A percentile compares a stretch with the other conserved stretches of the same genome.
phyloP scores from a whole-genome alignment of 208 protist genomes.

The Histomonas meleagridis region DNA sequence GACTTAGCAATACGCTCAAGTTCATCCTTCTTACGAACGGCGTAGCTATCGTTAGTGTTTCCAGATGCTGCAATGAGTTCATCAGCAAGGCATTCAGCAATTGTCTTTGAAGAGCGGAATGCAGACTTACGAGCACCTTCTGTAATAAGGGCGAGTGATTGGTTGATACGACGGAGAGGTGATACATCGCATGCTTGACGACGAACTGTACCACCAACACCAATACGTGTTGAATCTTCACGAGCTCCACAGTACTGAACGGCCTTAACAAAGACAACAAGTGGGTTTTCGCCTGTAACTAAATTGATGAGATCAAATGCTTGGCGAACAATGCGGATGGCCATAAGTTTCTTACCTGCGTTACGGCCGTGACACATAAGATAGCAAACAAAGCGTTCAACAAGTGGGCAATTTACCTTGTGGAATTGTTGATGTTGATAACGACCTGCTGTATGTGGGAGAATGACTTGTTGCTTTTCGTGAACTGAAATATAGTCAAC shows the following conservation, averaged over 20 bases:
- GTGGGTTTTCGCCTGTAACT: slow-evolving; percentile 90
- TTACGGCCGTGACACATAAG: slow-evolving; percentile 71
- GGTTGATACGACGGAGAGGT: slow-evolving; percentile 95
- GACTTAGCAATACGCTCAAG: slow-evolving; percentile 97
- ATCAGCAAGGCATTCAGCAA: slow-evolving; percentile 98
- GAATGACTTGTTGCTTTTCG: slow-evolving; percentile 65
- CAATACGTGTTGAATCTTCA: slow-evolving; percentile 99
- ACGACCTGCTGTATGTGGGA: slow-evolving; percentile 91
- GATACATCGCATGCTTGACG: slow-evolving; percentile 99
- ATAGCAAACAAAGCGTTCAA: slow-evolving; percentile 64
- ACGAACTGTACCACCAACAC: slow-evolving; percentile 92
- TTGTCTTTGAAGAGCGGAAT: slow-evolving; percentile 98
- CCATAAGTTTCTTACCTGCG: slow-evolving; percentile 98
- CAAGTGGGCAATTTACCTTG: slow-evolving; percentile 87
- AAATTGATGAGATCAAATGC: slow-evolving; percentile 97
- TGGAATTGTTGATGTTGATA: slow-evolving; percentile 92
- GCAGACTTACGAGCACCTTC: slow-evolving; percentile 84
- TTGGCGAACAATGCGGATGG: slow-evolving; percentile 90
- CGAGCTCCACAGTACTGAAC: slow-evolving; percentile 90
- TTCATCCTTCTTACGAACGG: slow-evolving; percentile 99
- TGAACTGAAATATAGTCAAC: slow-evolving; percentile 88
- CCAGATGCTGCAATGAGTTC: slow-evolving; percentile 86
- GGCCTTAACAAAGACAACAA: slow-evolving; percentile 80
- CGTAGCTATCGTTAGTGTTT: slow-evolving; percentile 88
- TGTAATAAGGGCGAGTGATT: slow-evolving; percentile 60